Evolutionary conservation across 306 rosid species (phyloP), one percentile per base, ranked within the genome.

Genomic region (Glycyrrhiza uralensis): DNA sequence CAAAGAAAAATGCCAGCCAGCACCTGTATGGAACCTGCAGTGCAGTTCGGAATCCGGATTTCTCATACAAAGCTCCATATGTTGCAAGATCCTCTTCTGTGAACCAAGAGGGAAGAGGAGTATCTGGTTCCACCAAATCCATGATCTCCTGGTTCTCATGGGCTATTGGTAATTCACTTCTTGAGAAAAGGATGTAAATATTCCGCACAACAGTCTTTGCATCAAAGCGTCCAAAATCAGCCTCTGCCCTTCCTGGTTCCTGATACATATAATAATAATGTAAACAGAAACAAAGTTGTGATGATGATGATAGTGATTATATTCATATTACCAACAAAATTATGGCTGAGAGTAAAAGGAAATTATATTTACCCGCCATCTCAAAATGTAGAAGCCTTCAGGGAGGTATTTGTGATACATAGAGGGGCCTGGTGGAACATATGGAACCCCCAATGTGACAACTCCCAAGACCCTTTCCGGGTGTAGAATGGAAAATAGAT

Each of bases 221-320:
- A 54, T 90, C 87, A 17, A 90, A 67, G 12, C 96, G 96, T 49
- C 90, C 83, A 61, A 90, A 93, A 90, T 90, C 97, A 60, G 90
- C 88, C 74, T 93, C 98, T 7, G 96, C 93, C 58, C 93, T 77
- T 1, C 97, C 96, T 10, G 96, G 93, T 79, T 82, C 82, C 97
- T 90, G 60, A 2, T 33, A 59, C 38, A 50, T 13, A 55, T 38
- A n/a, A n/a, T n/a, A n/a, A 59, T n/a, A n/a, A 60, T 35, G 35
- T 38, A 19, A 33, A 52, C 15, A 74, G 10, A 71, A 69, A 66
- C 59, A 50, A 73, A 49, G 64, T 70, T 39, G 19, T 3, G 36
- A 54, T 70, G 13, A n/a, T n/a, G n/a, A n/a, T n/a, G n/a, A n/a
- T n/a, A n/a, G n/a, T n/a, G n/a, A n/a, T n/a, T n/a, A n/a, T n/a